phyloP scores from a whole-genome alignment of 2,329 filamentous ascomycete genomes.

The Intubia oerlemansii region DNA sequence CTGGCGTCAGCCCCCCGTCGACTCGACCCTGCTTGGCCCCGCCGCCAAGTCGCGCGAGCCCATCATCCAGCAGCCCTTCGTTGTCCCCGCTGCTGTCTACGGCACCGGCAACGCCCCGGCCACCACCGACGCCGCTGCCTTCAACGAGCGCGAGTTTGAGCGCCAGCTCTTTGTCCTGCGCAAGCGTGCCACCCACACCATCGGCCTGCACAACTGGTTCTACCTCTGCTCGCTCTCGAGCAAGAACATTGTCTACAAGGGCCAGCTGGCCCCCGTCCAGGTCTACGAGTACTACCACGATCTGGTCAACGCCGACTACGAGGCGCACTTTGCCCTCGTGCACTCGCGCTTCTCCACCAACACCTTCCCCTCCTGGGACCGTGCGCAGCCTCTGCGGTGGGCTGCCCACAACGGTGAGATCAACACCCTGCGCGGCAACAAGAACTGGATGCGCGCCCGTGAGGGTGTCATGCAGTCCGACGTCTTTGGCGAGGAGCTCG shows the following conservation, averaged over 20 bases:
- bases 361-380: conserved; percentile 96
- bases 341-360: conserved; percentile 97
- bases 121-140: conserved; percentile 54
- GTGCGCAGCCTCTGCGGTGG: conserved; percentile 89
- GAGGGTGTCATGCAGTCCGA: conserved; percentile 89
- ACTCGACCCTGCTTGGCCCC: conserved; percentile 81
- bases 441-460: conserved; percentile 98
- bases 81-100: conserved; percentile 71
- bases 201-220: conserved; percentile 96
- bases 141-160: conserved; percentile 75
- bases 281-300: conserved; percentile 98
- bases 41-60: conserved; percentile 88
- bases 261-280: conserved; percentile 80
- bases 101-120: conserved; percentile 62
- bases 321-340: conserved; percentile 89
- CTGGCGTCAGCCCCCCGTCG: conserved; percentile 88
- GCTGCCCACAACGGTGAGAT: conserved; percentile 98
- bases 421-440: conserved; percentile 91
- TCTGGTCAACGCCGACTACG: conserved; percentile 88
- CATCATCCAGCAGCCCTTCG: conserved; percentile 84
- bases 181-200: conserved; percentile 86
- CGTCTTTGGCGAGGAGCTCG: conserved; percentile 79
- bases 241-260: conserved; percentile 99
- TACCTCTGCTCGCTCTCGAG: conserved; percentile 92
- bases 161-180: conserved; percentile 83